phyloP scores from a whole-genome alignment of 2,329 filamentous ascomycete species.

The Eutypella sp. region DNA sequence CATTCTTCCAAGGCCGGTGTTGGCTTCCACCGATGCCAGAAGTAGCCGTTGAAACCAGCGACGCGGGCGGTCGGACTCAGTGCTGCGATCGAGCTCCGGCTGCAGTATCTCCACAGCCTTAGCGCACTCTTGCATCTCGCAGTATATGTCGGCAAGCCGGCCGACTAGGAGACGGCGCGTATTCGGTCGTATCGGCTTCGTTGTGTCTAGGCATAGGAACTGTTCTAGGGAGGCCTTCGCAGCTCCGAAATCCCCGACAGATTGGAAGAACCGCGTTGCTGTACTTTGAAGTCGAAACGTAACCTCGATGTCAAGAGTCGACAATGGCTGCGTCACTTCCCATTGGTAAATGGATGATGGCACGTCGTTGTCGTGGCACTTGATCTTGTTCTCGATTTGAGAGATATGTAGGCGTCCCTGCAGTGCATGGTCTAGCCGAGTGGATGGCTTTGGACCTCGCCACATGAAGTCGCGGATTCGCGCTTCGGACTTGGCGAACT shows the following conservation, averaged over 20 bases:
- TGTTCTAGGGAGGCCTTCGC: constrained; percentile 27
- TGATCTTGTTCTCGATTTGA: constrained; percentile 30
- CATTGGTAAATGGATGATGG: constrained; percentile 26
- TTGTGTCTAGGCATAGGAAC: constrained; percentile 19
- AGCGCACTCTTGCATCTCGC: constrained; percentile 21
- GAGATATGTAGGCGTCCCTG: constrained; percentile 30
- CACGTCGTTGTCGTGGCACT: constrained; percentile 25
- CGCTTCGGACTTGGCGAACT: constrained; percentile 20
- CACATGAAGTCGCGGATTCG: constrained; percentile 20
- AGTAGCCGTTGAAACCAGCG: constrained; percentile 20
- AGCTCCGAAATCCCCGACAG: constrained; percentile 25
- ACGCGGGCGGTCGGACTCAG: constrained; percentile 10
- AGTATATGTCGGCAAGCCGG: constrained; percentile 24
- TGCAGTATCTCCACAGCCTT: constrained; percentile 18
- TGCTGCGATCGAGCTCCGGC: constrained; percentile 15
- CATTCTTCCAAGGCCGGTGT: background rate
- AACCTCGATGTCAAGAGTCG: constrained; percentile 28
- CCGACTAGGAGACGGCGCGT: constrained; percentile 22
- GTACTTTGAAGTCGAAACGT: constrained; percentile 28
- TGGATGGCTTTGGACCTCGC: constrained; percentile 8
- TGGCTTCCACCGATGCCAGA: constrained; percentile 9
- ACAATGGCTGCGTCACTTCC: constrained; percentile 24
- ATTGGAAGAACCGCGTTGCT: constrained; percentile 28
- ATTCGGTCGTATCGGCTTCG: constrained; percentile 21
- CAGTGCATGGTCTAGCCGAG: constrained; percentile 24